These are phyloP conservation scores for Triadica sebifera DNA, from an alignment of 345 rosid genomes.

Conservation along the genomic window DNA sequence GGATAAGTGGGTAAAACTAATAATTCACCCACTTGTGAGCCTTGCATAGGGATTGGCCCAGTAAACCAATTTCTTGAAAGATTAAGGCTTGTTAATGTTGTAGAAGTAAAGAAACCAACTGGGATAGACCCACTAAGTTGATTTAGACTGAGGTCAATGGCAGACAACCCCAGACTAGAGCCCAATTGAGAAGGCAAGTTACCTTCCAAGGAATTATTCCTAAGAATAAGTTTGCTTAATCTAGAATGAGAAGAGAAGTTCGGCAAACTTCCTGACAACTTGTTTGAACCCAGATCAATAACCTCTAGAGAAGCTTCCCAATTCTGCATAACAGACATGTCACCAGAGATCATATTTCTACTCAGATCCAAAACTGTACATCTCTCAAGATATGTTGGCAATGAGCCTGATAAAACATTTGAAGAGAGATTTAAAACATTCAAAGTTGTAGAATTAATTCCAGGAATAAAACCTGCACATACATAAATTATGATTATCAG, in stretches of 20 bases:
- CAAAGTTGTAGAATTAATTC: slow-evolving; percentile 60
- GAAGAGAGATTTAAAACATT: slow-evolving; percentile 70
- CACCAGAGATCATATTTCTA: slow-evolving; percentile 63
- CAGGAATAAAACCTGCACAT: slow-evolving; percentile 58
- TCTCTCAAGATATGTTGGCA: slow-evolving; percentile 47
- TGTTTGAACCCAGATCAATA: slow-evolving; percentile 86
- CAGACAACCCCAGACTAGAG: slow-evolving; percentile 42
- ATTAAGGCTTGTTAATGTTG: slow-evolving; percentile 57
- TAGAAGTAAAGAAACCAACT: slow-evolving; percentile 51
- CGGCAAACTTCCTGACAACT: slow-evolving; percentile 68
- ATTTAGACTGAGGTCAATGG: slow-evolving; percentile 77
- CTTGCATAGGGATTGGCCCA: slow-evolving; percentile 65
- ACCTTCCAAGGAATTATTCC: slow-evolving; percentile 67
- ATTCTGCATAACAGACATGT: slow-evolving; percentile 49
- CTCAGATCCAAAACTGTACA: slow-evolving; percentile 66
- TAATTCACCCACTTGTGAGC: slow-evolving; percentile 60
- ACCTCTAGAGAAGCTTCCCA: slow-evolving; percentile 68
- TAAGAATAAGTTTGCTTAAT: slow-evolving; percentile 52
- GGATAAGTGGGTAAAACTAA: slow-evolving; percentile 42
- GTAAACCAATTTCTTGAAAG: slow-evolving; percentile 70
- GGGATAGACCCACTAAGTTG: slow-evolving; percentile 64
- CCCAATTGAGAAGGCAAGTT: slow-evolving; percentile 56
- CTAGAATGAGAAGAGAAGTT: slow-evolving; percentile 50
- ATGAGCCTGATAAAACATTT: slow-evolving; percentile 60
- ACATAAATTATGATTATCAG: slow-evolving; percentile 8